Conservation (phyloP, 805 yeast genomes). For the Grigorovia humatica region DNA sequence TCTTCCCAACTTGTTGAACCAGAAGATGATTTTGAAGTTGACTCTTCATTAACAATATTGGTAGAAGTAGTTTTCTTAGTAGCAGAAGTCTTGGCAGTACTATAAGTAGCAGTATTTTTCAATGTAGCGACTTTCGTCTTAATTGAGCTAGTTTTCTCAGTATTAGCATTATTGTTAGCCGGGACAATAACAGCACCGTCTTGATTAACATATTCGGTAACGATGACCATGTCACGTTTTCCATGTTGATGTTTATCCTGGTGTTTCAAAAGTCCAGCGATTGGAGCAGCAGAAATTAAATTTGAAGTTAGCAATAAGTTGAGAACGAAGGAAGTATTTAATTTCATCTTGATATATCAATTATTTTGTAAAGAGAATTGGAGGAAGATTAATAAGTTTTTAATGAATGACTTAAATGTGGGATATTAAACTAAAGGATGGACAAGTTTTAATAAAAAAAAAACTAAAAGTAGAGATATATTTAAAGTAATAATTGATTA, state of each 20-base stretch:
- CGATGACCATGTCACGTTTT: constrained; percentile 23
- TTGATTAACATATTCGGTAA: constrained; percentile 22
- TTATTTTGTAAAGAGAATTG: too few species aligned
- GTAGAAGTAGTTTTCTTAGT: constrained; percentile 22
- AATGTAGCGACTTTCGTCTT: not conserved
- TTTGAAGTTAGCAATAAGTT: constrained; percentile 8
- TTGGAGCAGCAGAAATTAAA: constrained; percentile 14
- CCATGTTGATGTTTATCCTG: constrained; percentile 11
- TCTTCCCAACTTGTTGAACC: constrained; percentile 66
- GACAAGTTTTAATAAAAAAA: not conserved
- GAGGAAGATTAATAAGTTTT: too few species aligned
- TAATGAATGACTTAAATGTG: not conserved
- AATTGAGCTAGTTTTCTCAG: not conserved
- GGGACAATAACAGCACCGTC: constrained; percentile 19
- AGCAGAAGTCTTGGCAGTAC: too few species aligned
- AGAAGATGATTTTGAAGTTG: constrained; percentile 23
- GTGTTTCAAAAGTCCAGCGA: constrained; percentile 7
- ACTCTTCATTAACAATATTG: constrained; percentile 11
- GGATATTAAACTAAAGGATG: not conserved
- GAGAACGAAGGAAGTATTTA: not conserved
- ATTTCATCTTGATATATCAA: not conserved
- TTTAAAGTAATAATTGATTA: too few species aligned
- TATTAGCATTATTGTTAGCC: constrained; percentile 16
- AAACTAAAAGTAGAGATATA: too few species aligned
- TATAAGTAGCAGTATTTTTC: constrained; percentile 25